phyloP scores from a whole-genome alignment of 768 basidiomycete genomes.

The Rhodotorula taiwanensis region DNA sequence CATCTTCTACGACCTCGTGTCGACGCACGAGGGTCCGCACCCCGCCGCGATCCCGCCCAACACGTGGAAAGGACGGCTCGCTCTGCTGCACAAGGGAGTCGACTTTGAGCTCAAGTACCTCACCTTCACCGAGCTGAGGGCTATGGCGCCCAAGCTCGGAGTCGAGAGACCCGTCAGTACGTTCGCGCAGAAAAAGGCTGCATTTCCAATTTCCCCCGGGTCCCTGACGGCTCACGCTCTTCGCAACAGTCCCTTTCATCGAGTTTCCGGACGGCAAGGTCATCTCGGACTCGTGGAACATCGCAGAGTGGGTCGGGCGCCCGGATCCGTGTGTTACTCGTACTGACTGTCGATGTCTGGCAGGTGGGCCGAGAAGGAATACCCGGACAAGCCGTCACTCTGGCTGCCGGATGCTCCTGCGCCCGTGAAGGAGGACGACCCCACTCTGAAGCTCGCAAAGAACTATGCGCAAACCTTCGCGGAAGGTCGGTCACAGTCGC shows the following conservation, averaged over 20 bases:
- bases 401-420: constrained; percentile 2
- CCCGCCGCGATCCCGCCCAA: constrained; percentile 13
- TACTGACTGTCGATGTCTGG: not conserved
- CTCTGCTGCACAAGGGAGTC: constrained; percentile 19
- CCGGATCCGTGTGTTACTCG: too few species aligned
- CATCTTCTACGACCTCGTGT: constrained; percentile 28
- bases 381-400: constrained; percentile 13
- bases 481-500: not conserved
- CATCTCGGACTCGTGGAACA: constrained; percentile 15
- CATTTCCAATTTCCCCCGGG: too few species aligned
- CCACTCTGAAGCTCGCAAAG: not conserved
- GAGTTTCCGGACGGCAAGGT: constrained; percentile 2
- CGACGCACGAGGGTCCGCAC: constrained; percentile 9
- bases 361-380: constrained; percentile 21
- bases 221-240: too few species aligned
- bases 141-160: not conserved
- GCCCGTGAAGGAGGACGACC: not conserved
- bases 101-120: constrained; percentile 24
- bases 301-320: constrained; percentile 19
- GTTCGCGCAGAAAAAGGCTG: too few species aligned
- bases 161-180: constrained; percentile 4
- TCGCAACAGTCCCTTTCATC: constrained; percentile 7
- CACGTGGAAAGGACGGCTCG: constrained; percentile 20
- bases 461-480: constrained; percentile 3
- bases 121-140: constrained; percentile 11